phyloP scores from a whole-genome alignment of 495 filamentous ascomycete genomes.

The Hypoxylon fragiforme region DNA sequence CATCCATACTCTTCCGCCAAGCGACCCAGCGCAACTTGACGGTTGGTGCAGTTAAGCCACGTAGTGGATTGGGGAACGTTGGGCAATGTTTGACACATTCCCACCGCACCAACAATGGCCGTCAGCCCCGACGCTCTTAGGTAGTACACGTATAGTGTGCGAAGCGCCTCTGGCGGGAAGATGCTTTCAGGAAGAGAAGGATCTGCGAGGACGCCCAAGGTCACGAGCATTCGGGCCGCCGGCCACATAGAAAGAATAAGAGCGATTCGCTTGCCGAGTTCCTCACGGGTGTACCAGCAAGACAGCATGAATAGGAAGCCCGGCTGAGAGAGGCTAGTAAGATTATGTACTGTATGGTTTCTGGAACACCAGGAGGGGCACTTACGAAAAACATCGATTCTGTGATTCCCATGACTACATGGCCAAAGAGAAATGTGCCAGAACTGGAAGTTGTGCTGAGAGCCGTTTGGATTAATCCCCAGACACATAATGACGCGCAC shows the following conservation, averaged over 20 bases:
- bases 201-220: neutral
- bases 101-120: neutral
- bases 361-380: too few species aligned
- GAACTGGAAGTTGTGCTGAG: neutral
- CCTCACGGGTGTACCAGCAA: conserved; percentile 10
- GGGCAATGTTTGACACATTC: neutral
- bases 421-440: too few species aligned
- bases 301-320: conserved; percentile 10
- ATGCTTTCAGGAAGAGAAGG: too few species aligned
- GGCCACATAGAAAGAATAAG: neutral
- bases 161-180: neutral
- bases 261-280: neutral
- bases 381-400: conserved; percentile 13
- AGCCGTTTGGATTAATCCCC: neutral
- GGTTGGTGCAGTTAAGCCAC: neutral
- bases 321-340: neutral
- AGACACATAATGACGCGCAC: neutral
- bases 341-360: too few species aligned
- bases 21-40: neutral
- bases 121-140: neutral
- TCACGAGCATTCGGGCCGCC: neutral
- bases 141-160: neutral
- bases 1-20: conserved; percentile 3
- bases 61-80: conserved; percentile 12
- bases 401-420: neutral